These are phyloP conservation scores for Pseudozyma tsukubaensis DNA, from an alignment of 1,284 basidiomycete genomes.

Conservation along the genomic window DNA sequence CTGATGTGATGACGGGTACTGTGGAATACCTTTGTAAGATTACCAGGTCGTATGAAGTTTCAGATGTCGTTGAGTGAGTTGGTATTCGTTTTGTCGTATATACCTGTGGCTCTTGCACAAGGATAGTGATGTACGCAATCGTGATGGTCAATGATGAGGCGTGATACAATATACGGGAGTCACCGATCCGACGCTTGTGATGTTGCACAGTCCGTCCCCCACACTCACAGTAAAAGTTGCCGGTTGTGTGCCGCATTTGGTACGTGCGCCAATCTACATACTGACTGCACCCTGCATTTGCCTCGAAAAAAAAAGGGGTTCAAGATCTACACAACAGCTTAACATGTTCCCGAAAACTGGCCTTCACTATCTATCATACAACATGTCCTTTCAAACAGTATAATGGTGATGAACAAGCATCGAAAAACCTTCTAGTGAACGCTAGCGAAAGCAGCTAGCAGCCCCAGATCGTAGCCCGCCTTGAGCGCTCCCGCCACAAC, in stretches of 20 bases:
- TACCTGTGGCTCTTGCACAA: too few relatives aligned
- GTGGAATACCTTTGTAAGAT: neutral
- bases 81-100: neutral
- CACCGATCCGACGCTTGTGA: conserved; percentile 10
- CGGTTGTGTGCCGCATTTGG: neutral
- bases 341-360: too few relatives aligned
- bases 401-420: neutral
- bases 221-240: neutral
- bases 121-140: neutral
- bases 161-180: conserved; percentile 8
- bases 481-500: conserved; percentile 22
- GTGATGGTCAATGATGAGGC: neutral
- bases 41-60: neutral
- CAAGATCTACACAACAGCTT: neutral
- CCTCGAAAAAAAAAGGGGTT: neutral
- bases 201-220: neutral
- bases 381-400: too few relatives aligned
- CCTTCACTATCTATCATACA: too few relatives aligned
- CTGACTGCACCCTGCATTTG: neutral
- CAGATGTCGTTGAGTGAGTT: neutral
- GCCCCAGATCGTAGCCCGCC: conserved; percentile 21
- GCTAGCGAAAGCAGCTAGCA: conserved; percentile 19
- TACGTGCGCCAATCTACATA: neutral
- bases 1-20: neutral
- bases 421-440: conserved; percentile 7